Conservation (phyloP, 768 basidiomycete genomes). For the Boletus speciosus region DNA sequence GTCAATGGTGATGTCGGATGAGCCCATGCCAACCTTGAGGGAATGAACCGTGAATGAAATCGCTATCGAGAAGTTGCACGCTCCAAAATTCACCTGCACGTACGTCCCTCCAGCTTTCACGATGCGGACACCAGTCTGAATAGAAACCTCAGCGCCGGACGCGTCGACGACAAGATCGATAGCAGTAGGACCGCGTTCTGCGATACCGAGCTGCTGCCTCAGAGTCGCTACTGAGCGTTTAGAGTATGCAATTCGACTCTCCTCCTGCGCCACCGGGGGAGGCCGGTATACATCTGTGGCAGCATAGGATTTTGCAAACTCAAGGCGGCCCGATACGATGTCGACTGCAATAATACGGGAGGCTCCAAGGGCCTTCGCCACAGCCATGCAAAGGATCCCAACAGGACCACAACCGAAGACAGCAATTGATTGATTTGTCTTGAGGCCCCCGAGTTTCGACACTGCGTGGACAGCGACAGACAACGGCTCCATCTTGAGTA, state of each 20-base stretch:
- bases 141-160: slow-evolving; percentile 88
- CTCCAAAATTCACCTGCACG: slow-evolving; percentile 48
- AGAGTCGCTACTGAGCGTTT: slow-evolving; percentile 66
- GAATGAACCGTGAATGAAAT: slow-evolving; percentile 6
- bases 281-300: slow-evolving; percentile 77
- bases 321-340: slow-evolving; percentile 68
- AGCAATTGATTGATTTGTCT: slow-evolving; percentile 69
- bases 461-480: slow-evolving; percentile 91
- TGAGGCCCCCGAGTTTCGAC: slow-evolving; percentile 67
- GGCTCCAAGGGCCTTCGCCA: slow-evolving; percentile 92
- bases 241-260: slow-evolving; percentile 69
- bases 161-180: slow-evolving; percentile 91
- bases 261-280: slow-evolving; percentile 54
- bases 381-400: slow-evolving; percentile 89
- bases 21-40: slow-evolving; percentile 80
- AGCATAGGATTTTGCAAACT: slow-evolving; percentile 83
- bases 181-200: slow-evolving; percentile 63
- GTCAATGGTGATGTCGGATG: slow-evolving; percentile 70
- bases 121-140: slow-evolving; percentile 79
- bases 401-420: slow-evolving; percentile 90
- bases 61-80: slow-evolving; percentile 2
- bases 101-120: slow-evolving; percentile 73
- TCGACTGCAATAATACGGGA: slow-evolving; percentile 82
- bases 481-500: slow-evolving; percentile 81
- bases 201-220: slow-evolving; percentile 60